Percentiles rank a stretch among this genome's conserved stretches.
These are phyloP conservation scores for Pyrenochaeta sp. DNA, from an alignment of 2,329 filamentous ascomycete genomes.

Conservation along the genomic window DNA sequence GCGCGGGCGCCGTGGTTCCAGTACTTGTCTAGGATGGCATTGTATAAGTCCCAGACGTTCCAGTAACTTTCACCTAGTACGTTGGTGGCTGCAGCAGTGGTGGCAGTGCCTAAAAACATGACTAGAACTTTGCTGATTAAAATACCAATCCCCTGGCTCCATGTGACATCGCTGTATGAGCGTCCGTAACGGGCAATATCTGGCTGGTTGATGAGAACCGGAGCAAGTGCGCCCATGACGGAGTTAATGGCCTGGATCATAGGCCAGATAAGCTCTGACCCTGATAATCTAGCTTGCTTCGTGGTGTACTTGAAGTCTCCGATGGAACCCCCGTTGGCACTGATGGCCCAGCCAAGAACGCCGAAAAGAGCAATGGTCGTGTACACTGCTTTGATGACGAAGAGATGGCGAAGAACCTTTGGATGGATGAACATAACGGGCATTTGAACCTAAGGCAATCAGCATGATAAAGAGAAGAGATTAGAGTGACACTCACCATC, in stretches of 20 bases:
- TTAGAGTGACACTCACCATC: constrained; percentile 12
- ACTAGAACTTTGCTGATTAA: constrained; percentile 30
- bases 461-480: background rate
- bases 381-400: constrained; percentile 28
- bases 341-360: constrained; percentile 27
- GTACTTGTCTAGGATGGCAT: constrained; percentile 28
- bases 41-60: constrained; percentile 32
- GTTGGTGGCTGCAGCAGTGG: constrained; percentile 26
- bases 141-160: constrained; percentile 30
- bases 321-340: constrained; percentile 33
- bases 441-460: constrained; percentile 24
- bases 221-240: constrained; percentile 29
- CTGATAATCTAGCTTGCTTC: constrained; percentile 21
- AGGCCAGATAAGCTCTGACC: constrained; percentile 26
- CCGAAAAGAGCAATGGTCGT: constrained; percentile 24
- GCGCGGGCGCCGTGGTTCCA: constrained; percentile 30
- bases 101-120: constrained; percentile 32
- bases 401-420: constrained; percentile 30
- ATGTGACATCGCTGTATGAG: constrained; percentile 24
- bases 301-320: constrained; percentile 29
- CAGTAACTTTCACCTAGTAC: constrained; percentile 33
- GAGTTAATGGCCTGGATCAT: constrained; percentile 32
- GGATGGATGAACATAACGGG: constrained; percentile 39
- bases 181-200: constrained; percentile 34
- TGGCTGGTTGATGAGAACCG: constrained; percentile 29